Evolutionary conservation across 2,329 filamentous ascomycete genomes (phyloP).

Genomic region (Orbilia ellipsospora): DNA sequence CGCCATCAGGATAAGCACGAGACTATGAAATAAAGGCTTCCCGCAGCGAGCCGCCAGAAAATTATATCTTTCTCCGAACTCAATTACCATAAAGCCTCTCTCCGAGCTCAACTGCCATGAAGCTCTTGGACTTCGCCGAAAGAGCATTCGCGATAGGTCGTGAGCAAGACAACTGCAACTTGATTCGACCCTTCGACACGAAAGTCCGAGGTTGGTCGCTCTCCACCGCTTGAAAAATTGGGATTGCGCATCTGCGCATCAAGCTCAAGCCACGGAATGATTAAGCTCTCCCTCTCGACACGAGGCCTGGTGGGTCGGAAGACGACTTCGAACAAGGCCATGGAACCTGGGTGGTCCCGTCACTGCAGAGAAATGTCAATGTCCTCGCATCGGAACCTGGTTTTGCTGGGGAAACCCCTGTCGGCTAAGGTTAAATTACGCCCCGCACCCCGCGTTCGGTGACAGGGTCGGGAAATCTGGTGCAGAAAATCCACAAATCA

Average conservation of each 20-base stretch:
- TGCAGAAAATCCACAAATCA: conserved; percentile 48
- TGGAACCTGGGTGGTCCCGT: neutral
- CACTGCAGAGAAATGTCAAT: conserved; percentile 9
- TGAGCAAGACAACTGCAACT: neutral
- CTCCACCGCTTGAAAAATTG: neutral
- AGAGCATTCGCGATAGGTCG: conserved; percentile 14
- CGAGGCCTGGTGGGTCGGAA: neutral
- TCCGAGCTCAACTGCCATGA: neutral
- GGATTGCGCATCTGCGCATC: conserved; percentile 8
- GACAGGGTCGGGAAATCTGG: conserved; percentile 46
- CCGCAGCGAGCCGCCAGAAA: no score
- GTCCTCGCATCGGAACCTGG: conserved; percentile 1
- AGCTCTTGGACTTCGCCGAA: conserved; percentile 35
- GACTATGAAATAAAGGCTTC: neutral
- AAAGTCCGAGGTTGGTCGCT: conserved; percentile 11
- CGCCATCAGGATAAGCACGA: conserved; percentile 14
- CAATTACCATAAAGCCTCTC: conserved; percentile 18
- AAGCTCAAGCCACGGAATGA: conserved; percentile 29
- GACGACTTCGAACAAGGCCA: conserved; percentile 16
- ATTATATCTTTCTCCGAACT: conserved; percentile 2
- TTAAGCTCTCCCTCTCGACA: conserved; percentile 2
- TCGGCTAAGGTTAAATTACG: conserved; percentile 29
- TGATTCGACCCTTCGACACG: conserved; percentile 30
- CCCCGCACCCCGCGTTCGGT: conserved; percentile 49
- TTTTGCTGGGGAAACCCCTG: conserved; percentile 9